These are phyloP conservation scores for Scutellospora calospora DNA, from an alignment of 371 early-diverging fungal species.

Conservation along the genomic window DNA sequence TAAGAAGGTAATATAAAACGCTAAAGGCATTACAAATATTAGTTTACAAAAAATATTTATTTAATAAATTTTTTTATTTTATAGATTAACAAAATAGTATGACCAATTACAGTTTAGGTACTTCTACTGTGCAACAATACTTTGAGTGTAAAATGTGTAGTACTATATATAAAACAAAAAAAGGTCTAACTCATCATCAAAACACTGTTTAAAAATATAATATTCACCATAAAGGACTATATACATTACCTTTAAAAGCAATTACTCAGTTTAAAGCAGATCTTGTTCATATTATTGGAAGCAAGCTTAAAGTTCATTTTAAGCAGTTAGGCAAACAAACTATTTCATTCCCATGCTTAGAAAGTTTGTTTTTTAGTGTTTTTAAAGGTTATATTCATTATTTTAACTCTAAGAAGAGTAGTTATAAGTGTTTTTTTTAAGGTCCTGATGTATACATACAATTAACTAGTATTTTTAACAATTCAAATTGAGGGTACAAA, in stretches of 20 bases:
- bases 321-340: background rate
- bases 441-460: background rate
- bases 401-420: background rate
- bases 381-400: conserved; percentile 19
- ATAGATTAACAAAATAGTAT: too few relatives aligned
- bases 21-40: too few relatives aligned
- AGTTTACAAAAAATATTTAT: too few relatives aligned
- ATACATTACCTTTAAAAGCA: background rate
- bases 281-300: conserved; percentile 2
- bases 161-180: background rate
- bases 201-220: background rate
- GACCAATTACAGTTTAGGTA: too few relatives aligned
- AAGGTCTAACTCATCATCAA: background rate
- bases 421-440: conserved; percentile 27
- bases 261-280: background rate
- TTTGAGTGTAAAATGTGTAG: background rate
- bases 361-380: conserved; percentile 10
- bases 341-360: background rate
- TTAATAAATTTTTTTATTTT: too few relatives aligned
- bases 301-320: conserved; percentile 4
- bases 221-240: background rate
- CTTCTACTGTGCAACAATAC: background rate
- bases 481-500: background rate
- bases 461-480: background rate
- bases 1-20: too few relatives aligned